These are phyloP conservation scores for Sesbania bispinosa DNA, from an alignment of 306 rosid genomes.

Conservation along the genomic window DNA sequence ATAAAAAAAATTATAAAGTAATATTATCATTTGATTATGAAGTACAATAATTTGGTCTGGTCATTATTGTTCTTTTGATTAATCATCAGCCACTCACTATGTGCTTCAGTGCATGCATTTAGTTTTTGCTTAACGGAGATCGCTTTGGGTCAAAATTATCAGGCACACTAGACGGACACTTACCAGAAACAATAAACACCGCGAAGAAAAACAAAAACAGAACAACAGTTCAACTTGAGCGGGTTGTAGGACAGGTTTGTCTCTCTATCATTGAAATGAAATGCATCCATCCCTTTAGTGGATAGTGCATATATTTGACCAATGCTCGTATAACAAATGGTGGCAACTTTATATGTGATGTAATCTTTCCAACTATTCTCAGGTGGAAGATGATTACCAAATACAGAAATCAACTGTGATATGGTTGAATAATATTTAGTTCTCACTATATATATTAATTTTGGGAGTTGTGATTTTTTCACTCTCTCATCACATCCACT, in stretches of 20 bases:
- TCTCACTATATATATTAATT: too few species aligned
- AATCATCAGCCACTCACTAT: conserved; percentile 11
- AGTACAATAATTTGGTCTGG: conserved; percentile 26
- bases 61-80: conserved; percentile 22
- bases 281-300: not conserved
- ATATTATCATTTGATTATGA: not conserved
- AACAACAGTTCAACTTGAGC: not conserved
- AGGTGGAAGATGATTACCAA: not conserved
- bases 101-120: conserved; percentile 25
- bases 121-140: not conserved
- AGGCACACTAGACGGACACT: not conserved
- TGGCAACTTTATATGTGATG: not conserved
- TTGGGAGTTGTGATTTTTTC: too few species aligned
- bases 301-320: not conserved
- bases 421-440: too few species aligned
- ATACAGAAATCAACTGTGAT: not conserved
- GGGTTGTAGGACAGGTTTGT: not conserved
- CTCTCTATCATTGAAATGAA: conserved; percentile 5
- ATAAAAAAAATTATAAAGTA: too few species aligned
- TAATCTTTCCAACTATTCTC: not conserved
- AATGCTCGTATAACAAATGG: not conserved
- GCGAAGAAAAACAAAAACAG: too few species aligned
- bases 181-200: not conserved
- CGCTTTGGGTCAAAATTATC: not conserved
- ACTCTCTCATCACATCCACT: too few species aligned